Conservation (phyloP, 2,329 filamentous ascomycete genomes). For the Mariannaea elegans region DNA sequence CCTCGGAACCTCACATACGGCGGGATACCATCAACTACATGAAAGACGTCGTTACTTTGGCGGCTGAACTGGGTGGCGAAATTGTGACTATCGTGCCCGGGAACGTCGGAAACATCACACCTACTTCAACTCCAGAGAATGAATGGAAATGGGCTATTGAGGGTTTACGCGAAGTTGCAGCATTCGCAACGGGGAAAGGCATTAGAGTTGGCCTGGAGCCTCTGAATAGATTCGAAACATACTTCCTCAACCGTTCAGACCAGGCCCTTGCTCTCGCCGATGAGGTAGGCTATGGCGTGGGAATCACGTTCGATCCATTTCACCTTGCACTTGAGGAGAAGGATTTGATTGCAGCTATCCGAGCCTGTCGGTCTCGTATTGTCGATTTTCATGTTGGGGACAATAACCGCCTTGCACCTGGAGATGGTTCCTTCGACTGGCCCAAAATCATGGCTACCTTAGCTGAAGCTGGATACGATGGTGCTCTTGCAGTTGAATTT, state of each 20-base stretch:
- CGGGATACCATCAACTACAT: conserved; percentile 26
- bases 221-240: conserved; percentile 34
- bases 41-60: conserved; percentile 27
- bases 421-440: conserved; percentile 30
- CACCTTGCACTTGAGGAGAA: conserved; percentile 28
- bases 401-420: conserved; percentile 28
- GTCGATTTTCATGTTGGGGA: conserved; percentile 31
- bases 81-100: conserved; percentile 24
- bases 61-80: conserved; percentile 24
- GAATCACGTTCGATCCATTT: conserved; percentile 30
- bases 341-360: conserved; percentile 24
- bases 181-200: conserved; percentile 18
- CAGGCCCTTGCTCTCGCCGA: conserved; percentile 32
- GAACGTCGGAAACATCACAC: conserved; percentile 21
- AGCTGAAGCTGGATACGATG: conserved; percentile 19
- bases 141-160: conserved; percentile 33
- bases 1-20: conserved; percentile 23
- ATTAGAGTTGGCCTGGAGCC: conserved; percentile 32
- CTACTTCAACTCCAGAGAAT: conserved; percentile 26
- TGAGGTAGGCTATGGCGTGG: conserved; percentile 23
- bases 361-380: conserved; percentile 19
- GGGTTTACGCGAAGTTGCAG: conserved; percentile 21
- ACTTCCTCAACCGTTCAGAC: conserved; percentile 31
- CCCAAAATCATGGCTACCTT: conserved; percentile 22
- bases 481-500: conserved; percentile 27